Evolutionary conservation across 805 yeast genomes (phyloP).

Genomic region (Clavispora vitiphila): DNA sequence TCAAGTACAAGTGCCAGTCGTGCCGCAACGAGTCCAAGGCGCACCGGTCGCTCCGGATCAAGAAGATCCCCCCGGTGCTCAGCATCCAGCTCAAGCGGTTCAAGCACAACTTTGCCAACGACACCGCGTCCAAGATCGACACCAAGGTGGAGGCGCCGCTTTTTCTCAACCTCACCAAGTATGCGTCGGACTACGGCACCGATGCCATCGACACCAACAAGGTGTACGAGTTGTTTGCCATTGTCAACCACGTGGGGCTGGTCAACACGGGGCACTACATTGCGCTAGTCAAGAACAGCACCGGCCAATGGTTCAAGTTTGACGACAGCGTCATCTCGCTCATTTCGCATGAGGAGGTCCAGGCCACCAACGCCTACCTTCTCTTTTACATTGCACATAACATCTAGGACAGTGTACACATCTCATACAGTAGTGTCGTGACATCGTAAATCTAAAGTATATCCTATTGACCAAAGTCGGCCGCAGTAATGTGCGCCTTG

Average conservation of each 20-base stretch:
- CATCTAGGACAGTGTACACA: conserved; percentile 12
- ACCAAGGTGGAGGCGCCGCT: conserved; percentile 68
- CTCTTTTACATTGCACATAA: conserved; percentile 60
- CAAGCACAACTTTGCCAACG: conserved; percentile 49
- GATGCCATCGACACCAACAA: conserved; percentile 25
- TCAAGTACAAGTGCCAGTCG: conserved; percentile 60
- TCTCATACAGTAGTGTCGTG: too few species aligned
- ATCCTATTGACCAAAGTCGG: conserved; percentile 19
- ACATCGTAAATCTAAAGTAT: neutral
- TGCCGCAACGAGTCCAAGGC: conserved; percentile 66
- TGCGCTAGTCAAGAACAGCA: conserved; percentile 65
- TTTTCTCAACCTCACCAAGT: conserved; percentile 65
- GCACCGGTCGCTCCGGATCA: conserved; percentile 61
- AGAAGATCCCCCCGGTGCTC: conserved; percentile 69
- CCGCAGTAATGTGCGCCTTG: conserved; percentile 28
- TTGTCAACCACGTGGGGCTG: conserved; percentile 86
- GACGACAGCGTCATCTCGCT: conserved; percentile 82
- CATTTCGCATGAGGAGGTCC: conserved; percentile 60
- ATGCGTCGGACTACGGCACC: conserved; percentile 25
- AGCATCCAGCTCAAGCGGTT: conserved; percentile 82
- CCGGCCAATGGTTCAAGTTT: conserved; percentile 82
- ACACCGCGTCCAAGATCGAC: conserved; percentile 65
- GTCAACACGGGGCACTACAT: conserved; percentile 96
- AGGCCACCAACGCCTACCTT: conserved; percentile 72
- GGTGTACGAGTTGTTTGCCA: conserved; percentile 77